Percentiles rank a stretch among this genome's conserved stretches.
These are phyloP conservation scores for Thraustochytrium striatum DNA, from an alignment of 352 stramenopile species.

Conservation along the genomic window DNA sequence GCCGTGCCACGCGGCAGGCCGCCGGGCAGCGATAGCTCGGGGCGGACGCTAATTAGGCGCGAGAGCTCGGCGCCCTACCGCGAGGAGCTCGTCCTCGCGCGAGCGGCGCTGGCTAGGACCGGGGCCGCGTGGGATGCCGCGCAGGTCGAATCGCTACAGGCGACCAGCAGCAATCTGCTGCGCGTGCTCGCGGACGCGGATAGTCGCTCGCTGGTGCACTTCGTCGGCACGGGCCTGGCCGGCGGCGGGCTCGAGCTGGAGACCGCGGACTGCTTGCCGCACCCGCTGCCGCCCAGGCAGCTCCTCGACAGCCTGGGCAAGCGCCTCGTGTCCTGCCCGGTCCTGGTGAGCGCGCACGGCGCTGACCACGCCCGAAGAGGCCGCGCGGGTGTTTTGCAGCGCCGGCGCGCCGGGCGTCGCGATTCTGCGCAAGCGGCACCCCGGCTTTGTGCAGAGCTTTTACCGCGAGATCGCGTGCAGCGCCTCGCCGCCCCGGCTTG, in stretches of 20 bases:
- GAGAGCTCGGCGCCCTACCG: constrained; percentile 6
- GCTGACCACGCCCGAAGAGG: background rate
- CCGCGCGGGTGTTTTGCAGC: background rate
- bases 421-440: background rate
- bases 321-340: background rate
- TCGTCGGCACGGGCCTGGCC: background rate
- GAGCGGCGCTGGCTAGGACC: background rate
- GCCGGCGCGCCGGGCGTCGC: constrained; percentile 4
- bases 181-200: background rate
- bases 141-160: background rate
- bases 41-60: too few species aligned
- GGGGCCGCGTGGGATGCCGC: background rate
- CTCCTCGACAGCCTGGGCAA: background rate
- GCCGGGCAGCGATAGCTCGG: too few species aligned
- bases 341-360: constrained; percentile 29
- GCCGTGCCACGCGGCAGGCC: background rate
- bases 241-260: background rate
- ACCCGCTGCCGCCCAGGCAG: background rate
- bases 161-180: constrained; percentile 11
- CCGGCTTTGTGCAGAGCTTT: constrained; percentile 24
- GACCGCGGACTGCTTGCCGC: background rate
- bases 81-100: background rate
- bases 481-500: too few species aligned
- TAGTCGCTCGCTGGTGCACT: background rate
- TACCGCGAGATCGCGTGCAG: too few species aligned